Base-by-base conservation (phyloP, 306 rosid genomes). In the Lathyrus oleraceus region DNA sequence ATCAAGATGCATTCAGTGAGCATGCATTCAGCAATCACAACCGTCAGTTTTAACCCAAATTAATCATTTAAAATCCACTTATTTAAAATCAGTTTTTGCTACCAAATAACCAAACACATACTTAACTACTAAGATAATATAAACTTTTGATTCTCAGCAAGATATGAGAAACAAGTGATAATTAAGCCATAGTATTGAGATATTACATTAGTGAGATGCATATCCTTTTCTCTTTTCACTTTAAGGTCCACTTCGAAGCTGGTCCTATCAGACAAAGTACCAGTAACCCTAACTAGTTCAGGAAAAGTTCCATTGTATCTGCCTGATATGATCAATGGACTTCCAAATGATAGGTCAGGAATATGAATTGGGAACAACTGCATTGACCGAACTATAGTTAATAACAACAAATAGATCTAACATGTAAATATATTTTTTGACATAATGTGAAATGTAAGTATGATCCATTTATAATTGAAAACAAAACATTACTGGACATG, bases 271-370 rank as follows among this genome's bases (percentile, higher is more conserved):
- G 96, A 89, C 79, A 82, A 75, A 76, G 81, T 87, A 68, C 99
- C 97, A 38, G 79, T 71, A 39, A 88, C 83, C 84, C 83, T 80
- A 47, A 94, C 52, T 19, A 71, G 64, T 27, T 81, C 81, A 6
- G 99, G 96, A 81, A 94, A 80, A 47, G 74, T 67, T 77, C 99
- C 96, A 70, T 81, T 80, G 61, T 83, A 94, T 91, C 97, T 85
- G 68, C 97, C 99, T 20, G 99, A 90, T 78, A 94, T 48, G 39
- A 94, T 83, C 82, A 94, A 78, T 16, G 95, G 95, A 80, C 78
- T 83, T 77, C 71, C 88, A 67, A 65, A 78, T 48, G 95, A 87
- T 75, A 94, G 88, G 86, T 94, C 97, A 4, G 88, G 96, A 40
- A 88, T 84, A 65, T 71, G 81, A 43, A 61, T 65, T 25, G 97